Percentiles rank a stretch among this genome's conserved stretches.
These are phyloP conservation scores for Phytophthora pini DNA, from an alignment of 352 stramenopile species.

Conservation along the genomic window DNA sequence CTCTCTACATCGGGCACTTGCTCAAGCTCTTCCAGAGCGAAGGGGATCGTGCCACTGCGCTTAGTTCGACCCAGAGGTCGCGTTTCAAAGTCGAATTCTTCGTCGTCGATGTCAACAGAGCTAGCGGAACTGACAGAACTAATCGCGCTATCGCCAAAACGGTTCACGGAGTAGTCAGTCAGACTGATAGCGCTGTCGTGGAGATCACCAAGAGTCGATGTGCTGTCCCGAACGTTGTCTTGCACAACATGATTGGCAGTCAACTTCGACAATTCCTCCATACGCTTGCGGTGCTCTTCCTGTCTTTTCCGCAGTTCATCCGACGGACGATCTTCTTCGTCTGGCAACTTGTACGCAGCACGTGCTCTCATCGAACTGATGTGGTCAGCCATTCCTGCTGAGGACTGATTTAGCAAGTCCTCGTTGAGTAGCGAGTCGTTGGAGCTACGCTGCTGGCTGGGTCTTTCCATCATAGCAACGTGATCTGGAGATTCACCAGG, in stretches of 20 bases:
- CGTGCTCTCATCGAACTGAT: constrained; percentile 42
- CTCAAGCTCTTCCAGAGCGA: constrained; percentile 43
- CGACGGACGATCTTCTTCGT: constrained; percentile 49
- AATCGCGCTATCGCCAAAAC: constrained; percentile 29
- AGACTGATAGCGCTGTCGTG: constrained; percentile 48
- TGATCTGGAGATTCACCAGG: constrained; percentile 30
- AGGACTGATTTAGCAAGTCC: constrained; percentile 52
- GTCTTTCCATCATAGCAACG: constrained; percentile 44
- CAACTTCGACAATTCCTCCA: constrained; percentile 67
- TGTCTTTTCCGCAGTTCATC: constrained; percentile 56
- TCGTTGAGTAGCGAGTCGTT: constrained; percentile 44
- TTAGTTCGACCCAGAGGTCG: constrained; percentile 47
- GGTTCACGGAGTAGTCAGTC: constrained; percentile 23
- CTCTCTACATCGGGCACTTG: constrained; percentile 25
- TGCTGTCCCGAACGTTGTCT: constrained; percentile 50
- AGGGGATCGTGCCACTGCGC: constrained; percentile 60
- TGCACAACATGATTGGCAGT: constrained; percentile 39
- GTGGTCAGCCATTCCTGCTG: constrained; percentile 47
- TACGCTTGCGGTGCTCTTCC: constrained; percentile 63
- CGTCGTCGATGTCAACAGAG: constrained; percentile 37
- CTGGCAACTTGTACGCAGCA: constrained; percentile 29
- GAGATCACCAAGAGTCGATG: constrained; percentile 51
- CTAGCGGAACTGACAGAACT: constrained; percentile 26
- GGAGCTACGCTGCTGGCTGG: constrained; percentile 37
- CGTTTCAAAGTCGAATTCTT: constrained; percentile 52